These are phyloP conservation scores for Aspergillus intermedius DNA, from an alignment of 2,329 filamentous ascomycete species.

Conservation along the genomic window DNA sequence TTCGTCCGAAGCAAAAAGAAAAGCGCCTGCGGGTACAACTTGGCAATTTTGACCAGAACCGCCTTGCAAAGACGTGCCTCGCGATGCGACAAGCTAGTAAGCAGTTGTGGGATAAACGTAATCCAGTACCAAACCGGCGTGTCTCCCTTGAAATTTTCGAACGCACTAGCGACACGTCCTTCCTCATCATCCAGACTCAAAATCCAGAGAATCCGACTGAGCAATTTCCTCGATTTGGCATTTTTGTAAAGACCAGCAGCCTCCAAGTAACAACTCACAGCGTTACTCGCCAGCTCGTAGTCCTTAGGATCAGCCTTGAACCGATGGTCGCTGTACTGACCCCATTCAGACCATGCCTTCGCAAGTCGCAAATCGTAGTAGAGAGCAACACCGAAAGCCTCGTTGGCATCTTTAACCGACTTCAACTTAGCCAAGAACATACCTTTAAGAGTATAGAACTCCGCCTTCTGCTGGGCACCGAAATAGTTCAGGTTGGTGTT, in stretches of 20 bases:
- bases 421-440: conserved; percentile 97
- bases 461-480: conserved; percentile 88
- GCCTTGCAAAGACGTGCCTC: conserved; percentile 81
- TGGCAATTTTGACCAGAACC: conserved; percentile 88
- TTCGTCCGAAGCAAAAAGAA: conserved; percentile 95
- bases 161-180: conserved; percentile 74
- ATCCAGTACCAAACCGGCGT: conserved; percentile 99
- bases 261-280: conserved; percentile 91
- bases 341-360: conserved; percentile 99
- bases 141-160: conserved; percentile 95
- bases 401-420: conserved; percentile 84
- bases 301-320: conserved; percentile 88
- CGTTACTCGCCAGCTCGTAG: conserved; percentile 77
- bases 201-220: conserved; percentile 90
- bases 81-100: conserved; percentile 84
- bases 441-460: conserved; percentile 98
- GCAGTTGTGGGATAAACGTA: conserved; percentile 92
- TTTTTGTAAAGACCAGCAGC: conserved; percentile 96
- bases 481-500: conserved; percentile 99
- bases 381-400: conserved; percentile 87
- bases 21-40: conserved; percentile 87
- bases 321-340: conserved; percentile 91
- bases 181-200: conserved; percentile 87
- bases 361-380: conserved; percentile 94
- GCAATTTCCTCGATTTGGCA: conserved; percentile 86